Evolutionary conservation across 805 yeast species (phyloP).

Genomic region (Zygoascus bituminiphila): DNA sequence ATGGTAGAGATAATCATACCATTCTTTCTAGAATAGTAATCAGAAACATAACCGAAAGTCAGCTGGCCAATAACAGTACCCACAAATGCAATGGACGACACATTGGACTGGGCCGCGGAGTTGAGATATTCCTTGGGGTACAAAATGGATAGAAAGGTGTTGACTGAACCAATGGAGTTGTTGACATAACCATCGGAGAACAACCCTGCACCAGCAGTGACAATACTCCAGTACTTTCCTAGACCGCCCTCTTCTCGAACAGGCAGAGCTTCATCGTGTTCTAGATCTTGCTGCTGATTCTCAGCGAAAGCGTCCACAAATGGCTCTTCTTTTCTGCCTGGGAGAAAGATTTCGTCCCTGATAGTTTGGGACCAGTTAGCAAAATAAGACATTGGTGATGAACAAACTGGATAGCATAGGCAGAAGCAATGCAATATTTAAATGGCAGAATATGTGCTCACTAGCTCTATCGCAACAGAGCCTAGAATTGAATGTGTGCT

Average conservation of each 20-base stretch:
- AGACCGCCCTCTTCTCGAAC: constrained; percentile 2
- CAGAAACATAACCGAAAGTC: constrained; percentile 71
- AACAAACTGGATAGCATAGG: background rate
- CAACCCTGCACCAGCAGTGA: constrained; percentile 85
- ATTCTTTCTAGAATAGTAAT: constrained; percentile 66
- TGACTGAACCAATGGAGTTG: constrained; percentile 70
- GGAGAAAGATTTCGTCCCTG: constrained; percentile 5
- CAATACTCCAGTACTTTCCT: constrained; percentile 52
- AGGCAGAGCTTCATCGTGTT: background rate
- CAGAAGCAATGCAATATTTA: too few species aligned
- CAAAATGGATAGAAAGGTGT: constrained; percentile 55
- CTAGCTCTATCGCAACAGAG: too few species aligned
- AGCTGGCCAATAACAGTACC: constrained; percentile 89
- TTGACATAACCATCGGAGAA: constrained; percentile 92
- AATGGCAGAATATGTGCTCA: too few species aligned
- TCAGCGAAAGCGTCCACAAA: background rate
- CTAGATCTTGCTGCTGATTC: constrained; percentile 4
- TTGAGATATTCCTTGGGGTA: constrained; percentile 56
- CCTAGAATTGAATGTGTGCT: background rate
- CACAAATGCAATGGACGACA: constrained; percentile 80
- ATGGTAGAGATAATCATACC: constrained; percentile 78
- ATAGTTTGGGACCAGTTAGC: constrained; percentile 4
- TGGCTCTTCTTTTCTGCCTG: background rate
- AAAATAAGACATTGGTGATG: background rate
- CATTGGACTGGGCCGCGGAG: constrained; percentile 68